These are phyloP conservation scores for Teratosphaeriaceae sp. DNA, from an alignment of 2,329 filamentous ascomycete species.

Conservation along the genomic window DNA sequence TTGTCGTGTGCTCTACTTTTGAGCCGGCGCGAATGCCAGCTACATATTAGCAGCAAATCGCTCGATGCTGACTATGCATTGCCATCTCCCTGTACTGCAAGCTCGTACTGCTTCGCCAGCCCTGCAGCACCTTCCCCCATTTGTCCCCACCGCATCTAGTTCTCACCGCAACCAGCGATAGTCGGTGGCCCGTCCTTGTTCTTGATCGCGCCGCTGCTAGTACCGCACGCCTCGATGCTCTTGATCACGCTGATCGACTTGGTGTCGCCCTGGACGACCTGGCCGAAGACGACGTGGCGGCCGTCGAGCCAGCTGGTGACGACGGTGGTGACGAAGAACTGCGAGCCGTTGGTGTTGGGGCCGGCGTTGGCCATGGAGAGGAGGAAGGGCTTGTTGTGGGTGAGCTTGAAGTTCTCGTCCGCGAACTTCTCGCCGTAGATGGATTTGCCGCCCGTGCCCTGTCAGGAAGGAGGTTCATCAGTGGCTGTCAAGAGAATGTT, in stretches of 20 bases:
- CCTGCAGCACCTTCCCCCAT: not conserved
- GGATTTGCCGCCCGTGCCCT: conserved; percentile 94
- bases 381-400: conserved; percentile 88
- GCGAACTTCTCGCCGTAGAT: conserved; percentile 98
- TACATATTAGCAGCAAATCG: conserved; percentile 1
- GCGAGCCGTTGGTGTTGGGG: conserved; percentile 81
- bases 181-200: conserved; percentile 44
- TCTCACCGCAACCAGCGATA: conserved; percentile 42
- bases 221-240: conserved; percentile 54
- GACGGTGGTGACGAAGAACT: conserved; percentile 62
- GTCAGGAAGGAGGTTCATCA: conserved; percentile 10
- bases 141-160: not conserved
- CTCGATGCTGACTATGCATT: not conserved
- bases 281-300: conserved; percentile 79
- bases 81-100: not conserved
- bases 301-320: conserved; percentile 64
- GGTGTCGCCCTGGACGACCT: conserved; percentile 52
- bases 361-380: conserved; percentile 98
- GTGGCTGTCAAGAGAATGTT: not conserved
- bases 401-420: conserved; percentile 89
- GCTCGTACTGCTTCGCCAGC: not conserved
- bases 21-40: conserved; percentile 1
- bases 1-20: conserved; percentile 2
- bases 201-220: conserved; percentile 41
- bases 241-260: conserved; percentile 50